A percentile compares a stretch with the other conserved stretches of the same genome.
phyloP scores from a whole-genome alignment of 2,329 filamentous ascomycete genomes.

The Xylaria sp. region DNA sequence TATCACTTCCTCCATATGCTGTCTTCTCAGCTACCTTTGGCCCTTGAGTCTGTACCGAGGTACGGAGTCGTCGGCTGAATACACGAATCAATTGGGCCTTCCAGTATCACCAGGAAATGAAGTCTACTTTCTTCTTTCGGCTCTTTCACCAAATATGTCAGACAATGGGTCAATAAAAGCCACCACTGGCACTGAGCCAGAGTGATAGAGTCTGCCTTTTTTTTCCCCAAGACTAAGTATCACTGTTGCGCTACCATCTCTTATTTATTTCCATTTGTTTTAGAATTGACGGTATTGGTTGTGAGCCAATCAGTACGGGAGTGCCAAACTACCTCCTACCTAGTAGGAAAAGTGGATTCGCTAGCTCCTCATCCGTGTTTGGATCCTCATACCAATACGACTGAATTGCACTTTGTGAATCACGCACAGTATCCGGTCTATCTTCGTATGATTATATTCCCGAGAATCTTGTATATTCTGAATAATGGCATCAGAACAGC shows the following conservation, averaged over 20 bases:
- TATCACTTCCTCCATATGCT: neutral
- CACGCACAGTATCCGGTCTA: neutral
- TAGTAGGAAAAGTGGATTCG: conserved; percentile 4
- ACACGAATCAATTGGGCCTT: neutral
- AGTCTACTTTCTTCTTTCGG: conserved; percentile 15
- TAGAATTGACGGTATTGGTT: neutral
- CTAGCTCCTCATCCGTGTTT: conserved; percentile 9
- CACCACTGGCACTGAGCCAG: neutral
- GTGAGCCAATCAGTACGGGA: conserved; percentile 26
- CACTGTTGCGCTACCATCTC: neutral
- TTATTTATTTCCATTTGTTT: neutral
- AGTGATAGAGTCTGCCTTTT: neutral
- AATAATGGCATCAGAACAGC: conserved; percentile 31
- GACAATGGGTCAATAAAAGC: conserved; percentile 9
- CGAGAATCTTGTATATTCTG: neutral
- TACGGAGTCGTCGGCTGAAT: conserved; percentile 13
- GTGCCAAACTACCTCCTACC: too few relatives aligned
- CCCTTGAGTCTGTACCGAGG: neutral
- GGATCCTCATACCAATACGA: conserved; percentile 7
- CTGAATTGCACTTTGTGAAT: neutral
- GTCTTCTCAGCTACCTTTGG: conserved; percentile 6
- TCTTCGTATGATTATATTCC: neutral
- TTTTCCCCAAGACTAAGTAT: neutral
- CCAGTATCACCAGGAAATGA: neutral
- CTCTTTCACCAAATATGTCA: neutral